Percentiles rank a stretch among this genome's conserved stretches.
Evolutionary conservation across 192 early-diverging fungal genomes (phyloP).

Genomic region (Haplosporangium gracile): DNA sequence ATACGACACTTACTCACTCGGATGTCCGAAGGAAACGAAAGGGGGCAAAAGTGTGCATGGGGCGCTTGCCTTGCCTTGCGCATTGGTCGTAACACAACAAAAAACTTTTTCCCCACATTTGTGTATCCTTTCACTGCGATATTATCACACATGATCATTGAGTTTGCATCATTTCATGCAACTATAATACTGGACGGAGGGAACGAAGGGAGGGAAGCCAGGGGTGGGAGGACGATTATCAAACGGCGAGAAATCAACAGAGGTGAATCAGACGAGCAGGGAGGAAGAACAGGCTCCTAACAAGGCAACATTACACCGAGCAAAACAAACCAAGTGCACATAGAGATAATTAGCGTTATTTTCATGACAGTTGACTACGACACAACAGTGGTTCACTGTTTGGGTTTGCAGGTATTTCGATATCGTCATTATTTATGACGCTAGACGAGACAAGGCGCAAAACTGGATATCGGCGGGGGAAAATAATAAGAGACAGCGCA

Average conservation of each 20-base stretch:
- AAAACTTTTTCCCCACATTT: not conserved
- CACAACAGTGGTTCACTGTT: not conserved
- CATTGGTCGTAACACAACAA: not conserved
- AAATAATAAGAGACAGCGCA: not conserved
- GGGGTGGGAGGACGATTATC: not conserved
- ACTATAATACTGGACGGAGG: not conserved
- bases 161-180: constrained; percentile 7
- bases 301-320: not conserved
- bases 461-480: not conserved
- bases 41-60: not conserved
- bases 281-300: not conserved
- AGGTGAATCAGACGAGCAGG: not conserved
- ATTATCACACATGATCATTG: constrained; percentile 2
- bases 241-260: not conserved
- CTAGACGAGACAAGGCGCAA: not conserved
- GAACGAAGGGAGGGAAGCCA: not conserved
- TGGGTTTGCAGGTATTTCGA: not conserved
- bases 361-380: not conserved
- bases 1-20: not conserved
- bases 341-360: not conserved
- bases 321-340: not conserved
- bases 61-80: not conserved
- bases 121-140: no score
- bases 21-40: not conserved
- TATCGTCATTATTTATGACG: not conserved